phyloP scores from a whole-genome alignment of 1,284 basidiomycete genomes.

The Chalciporus sp. region DNA sequence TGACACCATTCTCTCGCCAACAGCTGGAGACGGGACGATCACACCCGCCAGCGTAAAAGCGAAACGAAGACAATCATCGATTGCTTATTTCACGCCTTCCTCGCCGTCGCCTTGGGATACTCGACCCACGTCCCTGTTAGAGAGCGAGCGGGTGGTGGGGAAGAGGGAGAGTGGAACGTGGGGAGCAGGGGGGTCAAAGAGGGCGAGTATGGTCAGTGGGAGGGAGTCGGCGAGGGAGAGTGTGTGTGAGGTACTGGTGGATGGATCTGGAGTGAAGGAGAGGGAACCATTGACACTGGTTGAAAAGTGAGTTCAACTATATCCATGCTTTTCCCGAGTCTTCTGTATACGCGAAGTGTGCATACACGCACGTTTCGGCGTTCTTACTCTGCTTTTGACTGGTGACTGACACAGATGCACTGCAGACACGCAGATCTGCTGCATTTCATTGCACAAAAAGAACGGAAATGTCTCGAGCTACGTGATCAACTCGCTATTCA shows the following conservation, averaged over 20 bases:
- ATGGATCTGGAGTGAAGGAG: slow-evolving; percentile 12
- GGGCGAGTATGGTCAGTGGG: slow-evolving; percentile 23
- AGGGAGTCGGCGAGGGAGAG: slow-evolving; percentile 19
- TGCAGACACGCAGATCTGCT: slow-evolving; percentile 73
- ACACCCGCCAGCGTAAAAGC: neutral
- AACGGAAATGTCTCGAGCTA: slow-evolving; percentile 77
- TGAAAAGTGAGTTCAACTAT: slow-evolving; percentile 26
- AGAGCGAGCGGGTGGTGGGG: slow-evolving; percentile 2
- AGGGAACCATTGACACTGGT: slow-evolving; percentile 32
- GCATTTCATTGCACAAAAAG: slow-evolving; percentile 80
- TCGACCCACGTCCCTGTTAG: neutral
- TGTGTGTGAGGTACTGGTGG: slow-evolving; percentile 5
- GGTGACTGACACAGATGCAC: neutral
- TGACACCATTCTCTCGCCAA: neutral
- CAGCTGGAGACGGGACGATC: neutral
- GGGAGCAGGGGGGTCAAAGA: slow-evolving; percentile 9
- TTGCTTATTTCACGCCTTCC: slow-evolving; percentile 49
- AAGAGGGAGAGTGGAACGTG: slow-evolving; percentile 10
- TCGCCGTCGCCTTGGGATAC: slow-evolving; percentile 30
- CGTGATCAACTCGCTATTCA: slow-evolving; percentile 69
- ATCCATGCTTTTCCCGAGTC: no score
- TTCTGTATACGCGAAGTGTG: no score
- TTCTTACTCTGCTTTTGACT: neutral
- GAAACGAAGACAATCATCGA: slow-evolving; percentile 59
- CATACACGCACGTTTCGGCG: no score